Evolutionary conservation across 768 basidiomycete genomes (phyloP).

Genomic region (Rhizopogon salebrosus): DNA sequence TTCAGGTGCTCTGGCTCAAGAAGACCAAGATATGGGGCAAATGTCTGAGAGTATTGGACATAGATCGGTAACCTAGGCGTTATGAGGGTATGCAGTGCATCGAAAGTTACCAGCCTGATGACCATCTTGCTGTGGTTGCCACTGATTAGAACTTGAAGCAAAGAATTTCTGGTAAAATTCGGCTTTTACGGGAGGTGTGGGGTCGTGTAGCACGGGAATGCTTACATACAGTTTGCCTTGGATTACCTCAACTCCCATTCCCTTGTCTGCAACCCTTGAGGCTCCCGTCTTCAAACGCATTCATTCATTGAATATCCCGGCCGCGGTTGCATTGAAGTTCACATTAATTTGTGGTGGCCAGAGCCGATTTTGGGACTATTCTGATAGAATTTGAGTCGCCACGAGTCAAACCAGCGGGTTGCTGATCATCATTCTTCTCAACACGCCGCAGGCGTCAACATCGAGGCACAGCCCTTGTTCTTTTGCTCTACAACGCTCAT

Average conservation of each 20-base stretch:
- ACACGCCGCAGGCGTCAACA: conserved; percentile 29
- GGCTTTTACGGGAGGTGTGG: not conserved
- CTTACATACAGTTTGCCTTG: not conserved
- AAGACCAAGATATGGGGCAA: conserved; percentile 61
- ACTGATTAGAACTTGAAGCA: not conserved
- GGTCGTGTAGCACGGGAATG: not conserved
- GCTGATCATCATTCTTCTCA: conserved; percentile 8
- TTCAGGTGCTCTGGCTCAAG: conserved; percentile 50
- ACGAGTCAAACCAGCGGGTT: conserved; percentile 8
- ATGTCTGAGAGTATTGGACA: conserved; percentile 54
- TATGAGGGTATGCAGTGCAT: conserved; percentile 72
- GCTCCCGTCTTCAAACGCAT: not conserved
- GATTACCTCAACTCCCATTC: too few relatives aligned
- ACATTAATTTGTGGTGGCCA: not conserved
- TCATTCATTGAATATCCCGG: not conserved
- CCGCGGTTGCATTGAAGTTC: not conserved
- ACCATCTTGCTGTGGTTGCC: conserved; percentile 2
- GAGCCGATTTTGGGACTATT: not conserved
- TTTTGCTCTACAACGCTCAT: conserved; percentile 15
- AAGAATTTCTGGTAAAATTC: not conserved
- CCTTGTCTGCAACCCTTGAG: not conserved
- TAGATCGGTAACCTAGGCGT: conserved; percentile 64
- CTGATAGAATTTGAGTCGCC: not conserved
- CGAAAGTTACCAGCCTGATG: conserved; percentile 72
- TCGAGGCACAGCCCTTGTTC: conserved; percentile 9